These are phyloP conservation scores for Mytilinidion resinicola DNA, from an alignment of 495 filamentous ascomycete species.

Conservation along the genomic window DNA sequence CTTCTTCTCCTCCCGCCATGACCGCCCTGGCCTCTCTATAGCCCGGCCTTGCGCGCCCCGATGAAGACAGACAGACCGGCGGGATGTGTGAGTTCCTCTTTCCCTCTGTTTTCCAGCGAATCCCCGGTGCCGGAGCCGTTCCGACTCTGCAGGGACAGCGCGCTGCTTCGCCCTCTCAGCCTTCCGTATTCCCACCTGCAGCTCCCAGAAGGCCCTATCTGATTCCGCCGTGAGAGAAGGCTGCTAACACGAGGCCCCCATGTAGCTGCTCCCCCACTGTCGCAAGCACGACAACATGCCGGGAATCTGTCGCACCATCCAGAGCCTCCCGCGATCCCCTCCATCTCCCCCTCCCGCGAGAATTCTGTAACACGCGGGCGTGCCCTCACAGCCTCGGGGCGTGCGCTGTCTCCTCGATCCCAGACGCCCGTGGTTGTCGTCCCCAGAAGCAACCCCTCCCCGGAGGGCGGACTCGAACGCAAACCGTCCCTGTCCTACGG, in stretches of 20 bases:
- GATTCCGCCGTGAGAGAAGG: neutral
- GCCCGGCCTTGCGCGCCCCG: neutral
- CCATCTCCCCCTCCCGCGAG: slow-evolving; percentile 29
- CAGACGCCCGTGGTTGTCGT: slow-evolving; percentile 29
- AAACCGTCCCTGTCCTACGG: slow-evolving; percentile 66
- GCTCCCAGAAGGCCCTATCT: too few species aligned
- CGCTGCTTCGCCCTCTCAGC: too few species aligned
- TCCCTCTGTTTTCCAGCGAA: neutral
- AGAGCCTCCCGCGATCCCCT: slow-evolving; percentile 17
- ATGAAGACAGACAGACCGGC: slow-evolving; percentile 16
- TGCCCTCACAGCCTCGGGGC: slow-evolving; percentile 30
- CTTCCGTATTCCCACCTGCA: neutral
- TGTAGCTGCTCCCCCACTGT: slow-evolving; percentile 24
- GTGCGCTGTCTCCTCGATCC: slow-evolving; percentile 29
- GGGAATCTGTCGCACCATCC: slow-evolving; percentile 27
- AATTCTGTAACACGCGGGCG: slow-evolving; percentile 31
- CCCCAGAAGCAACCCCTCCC: slow-evolving; percentile 22
- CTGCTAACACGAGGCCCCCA: neutral
- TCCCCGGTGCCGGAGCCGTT: too few species aligned
- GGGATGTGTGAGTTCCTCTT: slow-evolving; percentile 18
- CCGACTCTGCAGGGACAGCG: too few species aligned
- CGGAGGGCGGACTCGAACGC: slow-evolving; percentile 54
- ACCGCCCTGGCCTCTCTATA: neutral
- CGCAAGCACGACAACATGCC: slow-evolving; percentile 22
- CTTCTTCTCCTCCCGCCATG: slow-evolving; percentile 1